Conservation (phyloP, 2,329 filamentous ascomycete genomes). For the Myriangium duriaei region DNA sequence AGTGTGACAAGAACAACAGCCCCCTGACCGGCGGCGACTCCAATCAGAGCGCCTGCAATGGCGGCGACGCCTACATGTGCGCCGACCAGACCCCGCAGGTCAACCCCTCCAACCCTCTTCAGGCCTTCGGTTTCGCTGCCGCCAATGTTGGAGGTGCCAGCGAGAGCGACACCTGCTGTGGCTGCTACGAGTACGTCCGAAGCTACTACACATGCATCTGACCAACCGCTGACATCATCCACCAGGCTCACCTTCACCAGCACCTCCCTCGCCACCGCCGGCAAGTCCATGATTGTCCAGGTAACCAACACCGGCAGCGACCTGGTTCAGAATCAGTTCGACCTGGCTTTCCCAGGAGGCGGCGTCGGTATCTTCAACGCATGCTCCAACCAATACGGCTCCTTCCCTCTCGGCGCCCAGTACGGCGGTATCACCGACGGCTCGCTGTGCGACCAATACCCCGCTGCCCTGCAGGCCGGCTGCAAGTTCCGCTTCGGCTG, state of each 20-base stretch:
- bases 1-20: slow-evolving; percentile 44
- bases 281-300: slow-evolving; percentile 53
- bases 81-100: slow-evolving; percentile 49
- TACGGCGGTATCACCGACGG: slow-evolving; percentile 46
- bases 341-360: slow-evolving; percentile 40
- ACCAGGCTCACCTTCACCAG: slow-evolving; percentile 37
- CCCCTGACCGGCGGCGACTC: slow-evolving; percentile 35
- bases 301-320: slow-evolving; percentile 51
- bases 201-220: too few relatives aligned
- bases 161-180: slow-evolving; percentile 54
- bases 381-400: slow-evolving; percentile 26
- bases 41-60: slow-evolving; percentile 42
- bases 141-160: slow-evolving; percentile 42
- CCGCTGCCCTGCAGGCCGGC: slow-evolving; percentile 41
- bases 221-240: too few relatives aligned
- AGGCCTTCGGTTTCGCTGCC: slow-evolving; percentile 54
- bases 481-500: slow-evolving; percentile 51
- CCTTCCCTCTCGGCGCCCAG: slow-evolving; percentile 33
- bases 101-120: slow-evolving; percentile 30
- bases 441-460: slow-evolving; percentile 39
- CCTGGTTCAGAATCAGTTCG: slow-evolving; percentile 46
- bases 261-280: slow-evolving; percentile 40
- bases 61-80: slow-evolving; percentile 49
- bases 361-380: slow-evolving; percentile 45
- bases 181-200: slow-evolving; percentile 43